Percentiles rank a stretch among this genome's conserved stretches.
Evolutionary conservation across 176 grass and related monocot species (phyloP).

Genomic region (Bromus sterilis): DNA sequence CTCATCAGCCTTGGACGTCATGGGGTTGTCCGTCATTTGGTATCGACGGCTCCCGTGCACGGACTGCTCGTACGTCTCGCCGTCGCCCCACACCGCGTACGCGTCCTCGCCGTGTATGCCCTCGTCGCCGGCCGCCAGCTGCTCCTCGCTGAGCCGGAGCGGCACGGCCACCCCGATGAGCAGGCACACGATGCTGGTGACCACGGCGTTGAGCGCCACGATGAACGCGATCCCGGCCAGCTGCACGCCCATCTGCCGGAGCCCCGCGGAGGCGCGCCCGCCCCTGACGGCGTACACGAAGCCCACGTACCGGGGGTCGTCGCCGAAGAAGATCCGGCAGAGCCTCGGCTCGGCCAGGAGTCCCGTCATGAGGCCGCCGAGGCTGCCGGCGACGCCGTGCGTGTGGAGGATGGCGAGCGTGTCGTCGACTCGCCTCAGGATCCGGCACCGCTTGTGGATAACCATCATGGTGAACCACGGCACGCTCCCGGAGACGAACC

Average conservation of each 20-base stretch:
- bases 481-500: slow-evolving; percentile 51
- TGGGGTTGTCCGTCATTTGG: slow-evolving; percentile 16
- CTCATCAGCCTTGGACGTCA: slow-evolving; percentile 31
- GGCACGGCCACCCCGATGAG: slow-evolving; percentile 36
- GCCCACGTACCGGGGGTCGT: slow-evolving; percentile 58
- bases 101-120: slow-evolving; percentile 72
- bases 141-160: slow-evolving; percentile 54
- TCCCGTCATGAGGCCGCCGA: slow-evolving; percentile 57
- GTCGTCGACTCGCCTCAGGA: slow-evolving; percentile 61
- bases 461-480: slow-evolving; percentile 92
- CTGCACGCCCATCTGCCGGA: slow-evolving; percentile 66
- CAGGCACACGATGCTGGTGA: slow-evolving; percentile 56
- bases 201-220: slow-evolving; percentile 30
- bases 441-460: slow-evolving; percentile 42
- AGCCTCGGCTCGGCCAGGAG: slow-evolving; percentile 59
- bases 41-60: slow-evolving; percentile 43
- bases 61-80: slow-evolving; percentile 74
- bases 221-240: slow-evolving; percentile 59
- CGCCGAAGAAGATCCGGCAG: slow-evolving; percentile 61
- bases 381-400: slow-evolving; percentile 61
- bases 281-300: slow-evolving; percentile 55
- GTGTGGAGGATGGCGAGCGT: slow-evolving; percentile 82
- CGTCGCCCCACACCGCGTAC: slow-evolving; percentile 87
- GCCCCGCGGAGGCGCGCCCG: slow-evolving; percentile 29
- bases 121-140: slow-evolving; percentile 55